phyloP scores from a whole-genome alignment of 257 asterid species.

The Solanum verrucosum region DNA sequence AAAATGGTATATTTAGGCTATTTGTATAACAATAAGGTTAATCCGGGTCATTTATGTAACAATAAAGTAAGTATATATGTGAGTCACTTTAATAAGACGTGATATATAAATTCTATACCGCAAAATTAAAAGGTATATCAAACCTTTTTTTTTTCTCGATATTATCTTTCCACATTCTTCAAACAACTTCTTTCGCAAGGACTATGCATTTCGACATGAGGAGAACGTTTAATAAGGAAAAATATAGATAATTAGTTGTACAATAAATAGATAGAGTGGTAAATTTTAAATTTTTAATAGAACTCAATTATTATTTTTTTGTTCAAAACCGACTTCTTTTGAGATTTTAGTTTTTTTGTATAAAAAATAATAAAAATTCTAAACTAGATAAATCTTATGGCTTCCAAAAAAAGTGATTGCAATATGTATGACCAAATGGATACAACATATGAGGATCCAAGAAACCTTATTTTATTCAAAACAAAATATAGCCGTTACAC shows the following conservation, averaged over 20 bases:
- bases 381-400: background rate
- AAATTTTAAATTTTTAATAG: too few relatives aligned
- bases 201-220: background rate
- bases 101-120: background rate
- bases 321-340: too few relatives aligned
- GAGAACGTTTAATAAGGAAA: too few relatives aligned
- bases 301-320: background rate
- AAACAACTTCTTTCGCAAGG: background rate
- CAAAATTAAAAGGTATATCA: too few relatives aligned
- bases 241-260: too few relatives aligned
- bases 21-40: background rate
- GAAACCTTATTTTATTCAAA: conserved; percentile 11
- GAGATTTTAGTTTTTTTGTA: too few relatives aligned
- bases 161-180: background rate
- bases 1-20: background rate
- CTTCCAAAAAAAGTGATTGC: background rate
- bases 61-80: too few relatives aligned
- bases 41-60: too few relatives aligned
- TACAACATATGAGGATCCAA: background rate
- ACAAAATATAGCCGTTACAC: conserved; percentile 6
- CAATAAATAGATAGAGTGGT: too few relatives aligned
- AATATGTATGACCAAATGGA: background rate
- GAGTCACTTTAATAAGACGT: background rate
- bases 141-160: too few relatives aligned
- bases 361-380: background rate